Conservation (phyloP, 345 rosid species). For the Eucalyptus curtisii region DNA sequence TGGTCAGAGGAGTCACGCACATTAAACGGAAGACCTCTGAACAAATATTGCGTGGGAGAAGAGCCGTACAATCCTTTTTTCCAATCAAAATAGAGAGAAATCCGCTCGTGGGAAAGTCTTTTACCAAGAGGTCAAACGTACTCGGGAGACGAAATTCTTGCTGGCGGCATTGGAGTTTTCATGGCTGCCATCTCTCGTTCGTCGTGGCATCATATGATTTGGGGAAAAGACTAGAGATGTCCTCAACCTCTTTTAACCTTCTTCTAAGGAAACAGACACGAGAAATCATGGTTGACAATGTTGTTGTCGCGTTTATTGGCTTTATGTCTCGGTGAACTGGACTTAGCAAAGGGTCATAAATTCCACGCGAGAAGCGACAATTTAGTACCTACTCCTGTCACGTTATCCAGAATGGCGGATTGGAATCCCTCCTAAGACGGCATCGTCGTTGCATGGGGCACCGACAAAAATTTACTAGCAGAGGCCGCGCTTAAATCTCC, state of each 20-base stretch:
- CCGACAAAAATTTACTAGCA: neutral
- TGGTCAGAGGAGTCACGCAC: neutral
- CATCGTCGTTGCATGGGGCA: neutral
- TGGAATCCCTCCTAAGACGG: neutral
- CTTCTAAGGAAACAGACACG: neutral
- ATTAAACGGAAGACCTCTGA: neutral
- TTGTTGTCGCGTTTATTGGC: neutral
- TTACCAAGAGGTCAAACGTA: neutral
- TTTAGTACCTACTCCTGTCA: neutral
- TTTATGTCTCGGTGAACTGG: neutral
- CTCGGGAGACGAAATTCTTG: neutral
- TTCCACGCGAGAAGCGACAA: neutral
- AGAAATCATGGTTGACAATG: neutral
- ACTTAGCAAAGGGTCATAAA: neutral
- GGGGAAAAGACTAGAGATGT: neutral
- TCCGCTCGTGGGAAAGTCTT: neutral
- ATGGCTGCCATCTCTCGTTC: neutral
- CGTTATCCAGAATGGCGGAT: neutral
- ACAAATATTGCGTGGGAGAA: neutral
- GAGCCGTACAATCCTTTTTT: neutral
- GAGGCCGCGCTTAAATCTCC: neutral
- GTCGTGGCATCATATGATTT: neutral
- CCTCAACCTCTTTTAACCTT: neutral
- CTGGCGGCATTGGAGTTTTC: neutral
- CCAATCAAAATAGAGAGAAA: neutral